Percentiles rank a stretch among this genome's conserved stretches.
Conservation (phyloP, 192 early-diverging fungal genomes). For the Linderina pennispora region DNA sequence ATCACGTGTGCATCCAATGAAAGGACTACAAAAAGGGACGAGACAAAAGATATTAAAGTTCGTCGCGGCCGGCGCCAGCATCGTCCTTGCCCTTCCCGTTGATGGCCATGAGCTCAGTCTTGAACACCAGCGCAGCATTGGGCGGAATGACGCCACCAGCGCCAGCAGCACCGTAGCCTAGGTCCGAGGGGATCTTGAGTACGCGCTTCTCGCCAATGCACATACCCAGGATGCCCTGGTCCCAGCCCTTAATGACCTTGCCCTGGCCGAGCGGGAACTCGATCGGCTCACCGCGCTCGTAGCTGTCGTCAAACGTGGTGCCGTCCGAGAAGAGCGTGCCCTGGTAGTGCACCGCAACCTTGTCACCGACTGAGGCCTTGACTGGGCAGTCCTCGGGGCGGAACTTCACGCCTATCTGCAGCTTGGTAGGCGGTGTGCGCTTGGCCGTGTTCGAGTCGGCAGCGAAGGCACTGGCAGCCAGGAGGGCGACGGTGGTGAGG, state of each 20-base stretch:
- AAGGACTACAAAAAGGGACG: too few relatives aligned
- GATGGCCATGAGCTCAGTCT: slow-evolving; percentile 62
- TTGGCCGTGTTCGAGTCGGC: too few relatives aligned
- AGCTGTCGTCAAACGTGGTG: slow-evolving; percentile 79
- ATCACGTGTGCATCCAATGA: too few relatives aligned
- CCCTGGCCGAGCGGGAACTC: slow-evolving; percentile 82
- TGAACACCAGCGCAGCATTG: slow-evolving; percentile 70
- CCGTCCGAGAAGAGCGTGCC: slow-evolving; percentile 56
- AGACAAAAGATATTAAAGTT: too few relatives aligned
- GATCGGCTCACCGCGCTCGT: slow-evolving; percentile 74
- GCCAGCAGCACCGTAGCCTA: slow-evolving; percentile 73
- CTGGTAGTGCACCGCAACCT: slow-evolving; percentile 58
- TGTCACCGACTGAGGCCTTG: slow-evolving; percentile 49
- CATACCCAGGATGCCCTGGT: slow-evolving; percentile 82
- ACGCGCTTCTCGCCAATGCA: slow-evolving; percentile 79
- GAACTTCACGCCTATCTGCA: slow-evolving; percentile 35
- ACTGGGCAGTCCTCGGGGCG: slow-evolving; percentile 11
- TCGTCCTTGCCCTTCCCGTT: slow-evolving; percentile 15
- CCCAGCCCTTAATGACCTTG: slow-evolving; percentile 83
- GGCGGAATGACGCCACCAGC: slow-evolving; percentile 70
- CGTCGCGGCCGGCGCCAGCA: slow-evolving; percentile 3
- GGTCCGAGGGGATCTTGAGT: slow-evolving; percentile 72
- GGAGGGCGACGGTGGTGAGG: background rate
- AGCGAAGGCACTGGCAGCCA: too few relatives aligned
- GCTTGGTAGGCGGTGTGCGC: slow-evolving; percentile 26